These are phyloP conservation scores for Saccharum hybrid DNA, from an alignment of 202 grass and related monocot genomes.

Conservation along the genomic window DNA sequence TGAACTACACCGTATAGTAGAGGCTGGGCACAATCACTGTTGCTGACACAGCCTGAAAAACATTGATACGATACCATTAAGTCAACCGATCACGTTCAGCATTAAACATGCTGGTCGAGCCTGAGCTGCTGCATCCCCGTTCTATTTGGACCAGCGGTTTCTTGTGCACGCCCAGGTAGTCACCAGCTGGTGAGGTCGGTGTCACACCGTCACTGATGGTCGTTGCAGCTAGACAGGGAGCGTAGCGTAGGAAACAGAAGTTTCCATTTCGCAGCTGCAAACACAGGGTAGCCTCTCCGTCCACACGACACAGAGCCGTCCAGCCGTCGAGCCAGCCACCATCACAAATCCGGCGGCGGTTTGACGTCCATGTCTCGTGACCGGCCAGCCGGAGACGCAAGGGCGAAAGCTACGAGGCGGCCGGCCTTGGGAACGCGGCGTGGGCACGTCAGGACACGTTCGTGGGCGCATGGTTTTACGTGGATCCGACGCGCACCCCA, in stretches of 20 bases:
- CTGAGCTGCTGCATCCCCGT: too few relatives aligned
- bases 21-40: too few relatives aligned
- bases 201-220: not conserved
- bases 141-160: too few relatives aligned
- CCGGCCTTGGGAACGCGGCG: not conserved
- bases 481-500: conserved; percentile 22
- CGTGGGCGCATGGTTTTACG: conserved; percentile 5
- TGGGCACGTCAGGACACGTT: not conserved
- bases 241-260: not conserved
- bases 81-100: too few relatives aligned
- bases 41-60: too few relatives aligned
- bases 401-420: too few relatives aligned
- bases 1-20: too few relatives aligned
- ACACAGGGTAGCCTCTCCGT: not conserved
- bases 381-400: too few relatives aligned
- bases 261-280: conserved; percentile 28
- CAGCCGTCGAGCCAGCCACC: not conserved
- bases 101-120: too few relatives aligned
- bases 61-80: too few relatives aligned
- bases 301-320: not conserved
- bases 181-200: not conserved
- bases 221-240: not conserved
- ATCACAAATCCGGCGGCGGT: not conserved
- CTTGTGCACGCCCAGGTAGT: not conserved
- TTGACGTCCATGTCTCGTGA: conserved; percentile 22